A percentile compares a stretch with the other conserved stretches of the same genome.
These are phyloP conservation scores for Colletotrichum scovillei DNA, from an alignment of 2,329 filamentous ascomycete genomes.

Conservation along the genomic window DNA sequence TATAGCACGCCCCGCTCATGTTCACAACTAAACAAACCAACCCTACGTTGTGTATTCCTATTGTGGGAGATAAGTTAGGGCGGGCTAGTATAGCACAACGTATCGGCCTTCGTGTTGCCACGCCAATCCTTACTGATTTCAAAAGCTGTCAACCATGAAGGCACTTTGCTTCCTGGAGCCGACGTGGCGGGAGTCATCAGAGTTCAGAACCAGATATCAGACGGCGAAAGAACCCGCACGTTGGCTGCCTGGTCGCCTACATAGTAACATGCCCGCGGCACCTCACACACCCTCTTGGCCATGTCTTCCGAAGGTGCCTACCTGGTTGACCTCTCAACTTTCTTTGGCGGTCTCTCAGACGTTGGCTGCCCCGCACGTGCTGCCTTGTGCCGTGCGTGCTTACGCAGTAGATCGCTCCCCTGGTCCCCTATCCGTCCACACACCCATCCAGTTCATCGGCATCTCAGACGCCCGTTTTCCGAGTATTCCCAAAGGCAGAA, in stretches of 20 bases:
- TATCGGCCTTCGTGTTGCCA: neutral
- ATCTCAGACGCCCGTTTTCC: neutral
- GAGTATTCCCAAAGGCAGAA: neutral
- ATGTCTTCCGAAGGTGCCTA: neutral
- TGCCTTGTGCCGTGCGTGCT: neutral
- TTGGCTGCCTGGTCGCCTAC: neutral
- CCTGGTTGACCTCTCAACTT: neutral
- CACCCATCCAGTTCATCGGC: neutral
- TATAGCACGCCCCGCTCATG: neutral
- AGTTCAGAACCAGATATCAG: constrained; percentile 22
- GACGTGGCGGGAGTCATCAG: neutral
- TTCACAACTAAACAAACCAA: neutral
- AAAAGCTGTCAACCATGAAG: neutral
- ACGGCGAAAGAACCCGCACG: constrained; percentile 19
- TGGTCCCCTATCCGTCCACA: neutral
- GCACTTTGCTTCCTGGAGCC: neutral
- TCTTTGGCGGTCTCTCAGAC: neutral
- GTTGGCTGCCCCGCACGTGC: neutral
- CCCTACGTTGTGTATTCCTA: constrained; percentile 6
- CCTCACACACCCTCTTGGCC: neutral
- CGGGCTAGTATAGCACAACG: neutral
- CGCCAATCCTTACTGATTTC: constrained; percentile 15
- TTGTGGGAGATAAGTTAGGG: constrained; percentile 1
- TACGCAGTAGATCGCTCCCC: neutral
- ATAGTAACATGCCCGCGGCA: neutral